A percentile compares a stretch with the other conserved stretches of the same genome.
phyloP scores from a whole-genome alignment of 2,329 filamentous ascomycete species.

The Keithomyces neogunnii region DNA sequence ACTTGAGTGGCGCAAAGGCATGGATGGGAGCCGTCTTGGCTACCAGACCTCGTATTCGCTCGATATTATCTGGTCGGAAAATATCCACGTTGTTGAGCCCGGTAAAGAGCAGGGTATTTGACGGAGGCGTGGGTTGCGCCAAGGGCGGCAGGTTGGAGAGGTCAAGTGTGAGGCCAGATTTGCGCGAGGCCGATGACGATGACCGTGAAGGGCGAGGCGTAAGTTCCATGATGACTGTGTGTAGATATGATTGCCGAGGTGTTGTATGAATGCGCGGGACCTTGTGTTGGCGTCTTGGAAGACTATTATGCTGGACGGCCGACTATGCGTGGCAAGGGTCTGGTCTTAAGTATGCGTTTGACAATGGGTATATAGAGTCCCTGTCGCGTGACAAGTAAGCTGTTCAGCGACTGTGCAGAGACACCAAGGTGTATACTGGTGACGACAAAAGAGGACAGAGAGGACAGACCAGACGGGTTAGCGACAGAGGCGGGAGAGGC shows the following conservation, averaged over 20 bases:
- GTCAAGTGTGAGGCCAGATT: conserved; percentile 57
- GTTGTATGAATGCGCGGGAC: not conserved
- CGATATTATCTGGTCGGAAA: conserved; percentile 66
- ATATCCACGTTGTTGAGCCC: conserved; percentile 66
- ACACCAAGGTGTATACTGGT: not conserved
- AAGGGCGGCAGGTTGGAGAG: conserved; percentile 64
- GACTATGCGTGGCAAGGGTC: too few relatives aligned
- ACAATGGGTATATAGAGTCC: not conserved
- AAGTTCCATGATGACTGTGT: conserved; percentile 22
- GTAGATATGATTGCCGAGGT: conserved; percentile 6
- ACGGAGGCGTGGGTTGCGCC: conserved; percentile 62
- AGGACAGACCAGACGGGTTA: not conserved
- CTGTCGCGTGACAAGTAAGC: not conserved
- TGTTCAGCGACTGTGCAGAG: not conserved
- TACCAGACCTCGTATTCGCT: conserved; percentile 65
- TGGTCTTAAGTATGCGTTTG: not conserved
- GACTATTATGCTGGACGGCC: not conserved
- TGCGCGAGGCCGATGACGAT: conserved; percentile 37
- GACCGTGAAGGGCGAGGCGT: conserved; percentile 30
- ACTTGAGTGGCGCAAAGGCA: conserved; percentile 73
- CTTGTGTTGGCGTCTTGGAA: not conserved
- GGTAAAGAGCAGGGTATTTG: conserved; percentile 79
- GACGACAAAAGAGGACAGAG: not conserved
- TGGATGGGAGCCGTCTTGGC: conserved; percentile 62
- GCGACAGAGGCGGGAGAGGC: not conserved